A percentile compares a stretch with the other conserved stretches of the same genome.
phyloP scores from a whole-genome alignment of 495 filamentous ascomycete species.

The Penicillium parvum region DNA sequence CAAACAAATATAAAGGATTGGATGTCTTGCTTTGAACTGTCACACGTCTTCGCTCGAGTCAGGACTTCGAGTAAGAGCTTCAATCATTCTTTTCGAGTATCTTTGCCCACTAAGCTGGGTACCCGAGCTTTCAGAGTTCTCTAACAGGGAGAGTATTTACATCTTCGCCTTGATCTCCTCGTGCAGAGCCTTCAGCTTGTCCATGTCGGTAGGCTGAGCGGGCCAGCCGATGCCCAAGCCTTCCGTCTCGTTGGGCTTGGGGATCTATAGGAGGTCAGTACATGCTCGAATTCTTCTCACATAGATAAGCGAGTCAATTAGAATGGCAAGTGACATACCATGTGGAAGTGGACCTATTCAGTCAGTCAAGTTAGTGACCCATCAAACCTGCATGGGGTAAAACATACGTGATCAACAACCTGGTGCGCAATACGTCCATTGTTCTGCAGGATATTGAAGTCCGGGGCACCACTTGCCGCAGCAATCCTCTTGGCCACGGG shows the following conservation, averaged over 20 bases:
- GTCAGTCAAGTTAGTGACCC: no score
- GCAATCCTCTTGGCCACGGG: slow-evolving; percentile 87
- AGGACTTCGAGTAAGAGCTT: no score
- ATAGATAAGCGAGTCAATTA: neutral
- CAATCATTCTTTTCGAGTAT: no score
- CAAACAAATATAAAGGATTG: slow-evolving; percentile 8
- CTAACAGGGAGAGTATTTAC: no score
- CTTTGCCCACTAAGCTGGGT: no score
- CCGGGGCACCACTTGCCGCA: slow-evolving; percentile 62
- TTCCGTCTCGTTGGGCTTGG: slow-evolving; percentile 84
- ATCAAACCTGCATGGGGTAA: no score
- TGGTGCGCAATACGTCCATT: slow-evolving; percentile 94
- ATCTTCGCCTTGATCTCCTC: slow-evolving; percentile 89
- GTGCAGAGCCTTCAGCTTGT: slow-evolving; percentile 69
- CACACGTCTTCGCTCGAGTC: no score
- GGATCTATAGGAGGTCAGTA: slow-evolving; percentile 59
- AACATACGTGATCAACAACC: slow-evolving; percentile 80
- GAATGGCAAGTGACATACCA: slow-evolving; percentile 50
- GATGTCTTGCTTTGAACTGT: no score
- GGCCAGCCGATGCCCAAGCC: slow-evolving; percentile 83
- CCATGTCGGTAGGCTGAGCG: slow-evolving; percentile 70
- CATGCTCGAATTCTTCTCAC: neutral
- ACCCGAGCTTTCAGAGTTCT: no score
- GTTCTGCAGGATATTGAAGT: slow-evolving; percentile 97
- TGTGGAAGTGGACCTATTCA: slow-evolving; percentile 89